Percentiles rank a stretch among this genome's conserved stretches.
These are phyloP conservation scores for Rhizopogon rudus DNA, from an alignment of 768 basidiomycete genomes.

Conservation along the genomic window DNA sequence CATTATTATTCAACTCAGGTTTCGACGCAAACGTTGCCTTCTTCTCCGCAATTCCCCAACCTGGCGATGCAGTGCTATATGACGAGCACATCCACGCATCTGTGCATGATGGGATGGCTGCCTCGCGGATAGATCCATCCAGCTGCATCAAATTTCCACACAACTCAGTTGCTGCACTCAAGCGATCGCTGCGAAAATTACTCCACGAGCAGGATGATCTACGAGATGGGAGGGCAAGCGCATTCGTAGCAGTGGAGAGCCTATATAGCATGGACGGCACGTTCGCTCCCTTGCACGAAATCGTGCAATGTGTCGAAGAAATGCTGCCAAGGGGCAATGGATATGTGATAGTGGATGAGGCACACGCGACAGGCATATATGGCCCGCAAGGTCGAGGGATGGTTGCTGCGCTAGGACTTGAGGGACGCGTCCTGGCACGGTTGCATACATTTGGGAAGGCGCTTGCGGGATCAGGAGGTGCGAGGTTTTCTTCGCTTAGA, in stretches of 20 bases:
- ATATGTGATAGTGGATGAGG: slow-evolving; percentile 85
- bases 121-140: slow-evolving; percentile 39
- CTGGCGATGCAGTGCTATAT: slow-evolving; percentile 70
- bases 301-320: slow-evolving; percentile 59
- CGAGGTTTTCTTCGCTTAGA: slow-evolving; percentile 21
- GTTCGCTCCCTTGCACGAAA: slow-evolving; percentile 64
- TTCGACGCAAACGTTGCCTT: slow-evolving; percentile 91
- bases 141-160: slow-evolving; percentile 57
- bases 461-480: slow-evolving; percentile 80
- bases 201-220: slow-evolving; percentile 32
- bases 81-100: slow-evolving; percentile 90
- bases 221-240: slow-evolving; percentile 34
- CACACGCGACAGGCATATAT: slow-evolving; percentile 90
- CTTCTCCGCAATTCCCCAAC: slow-evolving; percentile 76
- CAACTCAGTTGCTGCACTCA: slow-evolving; percentile 57
- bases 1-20: slow-evolving; percentile 87
- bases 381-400: slow-evolving; percentile 74
- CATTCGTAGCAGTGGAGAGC: slow-evolving; percentile 85
- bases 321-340: slow-evolving; percentile 58
- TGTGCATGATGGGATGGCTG: slow-evolving; percentile 87
- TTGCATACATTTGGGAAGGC: slow-evolving; percentile 95
- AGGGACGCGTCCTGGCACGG: slow-evolving; percentile 66
- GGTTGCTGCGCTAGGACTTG: slow-evolving; percentile 64
- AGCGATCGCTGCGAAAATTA: slow-evolving; percentile 38
- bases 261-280: slow-evolving; percentile 98